Evolutionary conservation across 768 basidiomycete species (phyloP).

Genomic region (Tylopilus rubrobrunneus): DNA sequence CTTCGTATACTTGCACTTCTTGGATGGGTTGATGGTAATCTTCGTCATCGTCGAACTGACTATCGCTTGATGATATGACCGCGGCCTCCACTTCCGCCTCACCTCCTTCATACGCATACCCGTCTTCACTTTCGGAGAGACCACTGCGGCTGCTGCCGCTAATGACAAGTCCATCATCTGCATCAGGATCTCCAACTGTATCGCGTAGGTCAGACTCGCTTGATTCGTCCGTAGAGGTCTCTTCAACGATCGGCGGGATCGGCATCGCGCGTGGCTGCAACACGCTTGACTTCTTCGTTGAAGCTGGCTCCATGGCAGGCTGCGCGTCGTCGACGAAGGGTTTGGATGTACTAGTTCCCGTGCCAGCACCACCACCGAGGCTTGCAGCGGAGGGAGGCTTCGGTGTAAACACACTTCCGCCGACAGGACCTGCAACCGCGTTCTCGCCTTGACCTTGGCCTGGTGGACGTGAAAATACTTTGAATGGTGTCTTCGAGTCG

Average conservation of each 20-base stretch:
- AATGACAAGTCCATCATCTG: slow-evolving; percentile 22
- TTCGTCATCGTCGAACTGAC: slow-evolving; percentile 31
- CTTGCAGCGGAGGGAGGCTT: slow-evolving; percentile 32
- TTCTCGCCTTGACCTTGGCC: slow-evolving; percentile 39
- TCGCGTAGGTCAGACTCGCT: slow-evolving; percentile 26
- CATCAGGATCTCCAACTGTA: slow-evolving; percentile 17
- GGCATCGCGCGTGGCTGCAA: slow-evolving; percentile 17
- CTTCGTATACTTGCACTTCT: slow-evolving; percentile 12
- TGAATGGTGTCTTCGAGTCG: slow-evolving; percentile 42
- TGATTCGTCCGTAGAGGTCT: slow-evolving; percentile 31
- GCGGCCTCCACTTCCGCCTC: slow-evolving; percentile 27
- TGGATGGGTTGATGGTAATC: slow-evolving; percentile 15
- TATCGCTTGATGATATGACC: slow-evolving; percentile 28
- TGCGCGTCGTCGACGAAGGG: slow-evolving; percentile 34
- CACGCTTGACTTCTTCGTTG: slow-evolving; percentile 18
- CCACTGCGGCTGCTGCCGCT: slow-evolving; percentile 29
- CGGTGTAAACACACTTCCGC: slow-evolving; percentile 39
- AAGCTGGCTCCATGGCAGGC: slow-evolving; percentile 12
- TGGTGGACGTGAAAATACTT: slow-evolving; percentile 70
- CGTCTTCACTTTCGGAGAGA: slow-evolving; percentile 34
- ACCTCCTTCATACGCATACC: slow-evolving; percentile 28
- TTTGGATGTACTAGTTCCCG: slow-evolving; percentile 27
- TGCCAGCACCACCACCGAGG: slow-evolving; percentile 4
- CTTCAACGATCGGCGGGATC: slow-evolving; percentile 23
- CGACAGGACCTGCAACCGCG: slow-evolving; percentile 16